phyloP scores from a whole-genome alignment of 192 early-diverging fungal species.

The Entophlyctis luteolus region DNA sequence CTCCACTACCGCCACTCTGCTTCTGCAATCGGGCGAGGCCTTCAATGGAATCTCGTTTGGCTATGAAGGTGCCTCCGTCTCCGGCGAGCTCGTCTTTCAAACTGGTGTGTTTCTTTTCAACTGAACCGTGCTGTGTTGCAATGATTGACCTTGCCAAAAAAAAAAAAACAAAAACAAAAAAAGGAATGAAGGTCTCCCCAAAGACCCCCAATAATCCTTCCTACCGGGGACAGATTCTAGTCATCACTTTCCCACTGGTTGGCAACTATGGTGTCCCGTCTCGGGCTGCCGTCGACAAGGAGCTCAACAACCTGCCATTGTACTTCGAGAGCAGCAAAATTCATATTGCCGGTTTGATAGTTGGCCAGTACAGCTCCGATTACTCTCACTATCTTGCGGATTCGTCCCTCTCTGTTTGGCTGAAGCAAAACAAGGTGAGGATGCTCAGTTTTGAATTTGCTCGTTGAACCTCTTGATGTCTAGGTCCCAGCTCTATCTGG shows the following conservation, averaged over 20 bases:
- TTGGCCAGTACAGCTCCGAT: slow-evolving; percentile 87
- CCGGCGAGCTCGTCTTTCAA: slow-evolving; percentile 98
- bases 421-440: slow-evolving; percentile 76
- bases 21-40: slow-evolving; percentile 79
- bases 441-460: slow-evolving; percentile 6
- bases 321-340: slow-evolving; percentile 96
- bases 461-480: neutral
- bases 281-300: slow-evolving; percentile 73
- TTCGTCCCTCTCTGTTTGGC: slow-evolving; percentile 81
- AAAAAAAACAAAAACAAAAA: neutral
- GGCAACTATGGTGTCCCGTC: slow-evolving; percentile 98
- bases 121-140: neutral
- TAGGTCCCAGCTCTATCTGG: slow-evolving; percentile 85
- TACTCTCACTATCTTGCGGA: slow-evolving; percentile 89
- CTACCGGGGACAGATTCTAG: slow-evolving; percentile 96
- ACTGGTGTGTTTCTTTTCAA: slow-evolving; percentile 64
- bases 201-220: slow-evolving; percentile 98
- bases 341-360: slow-evolving; percentile 87
- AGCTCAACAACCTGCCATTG: slow-evolving; percentile 81
- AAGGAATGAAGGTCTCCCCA: slow-evolving; percentile 97
- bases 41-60: slow-evolving; percentile 95
- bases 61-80: slow-evolving; percentile 72
- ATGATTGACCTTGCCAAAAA: neutral
- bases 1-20: slow-evolving; percentile 45
- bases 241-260: slow-evolving; percentile 94